These are phyloP conservation scores for Septoria petroselini DNA, from an alignment of 2,329 filamentous ascomycete species.

Conservation along the genomic window DNA sequence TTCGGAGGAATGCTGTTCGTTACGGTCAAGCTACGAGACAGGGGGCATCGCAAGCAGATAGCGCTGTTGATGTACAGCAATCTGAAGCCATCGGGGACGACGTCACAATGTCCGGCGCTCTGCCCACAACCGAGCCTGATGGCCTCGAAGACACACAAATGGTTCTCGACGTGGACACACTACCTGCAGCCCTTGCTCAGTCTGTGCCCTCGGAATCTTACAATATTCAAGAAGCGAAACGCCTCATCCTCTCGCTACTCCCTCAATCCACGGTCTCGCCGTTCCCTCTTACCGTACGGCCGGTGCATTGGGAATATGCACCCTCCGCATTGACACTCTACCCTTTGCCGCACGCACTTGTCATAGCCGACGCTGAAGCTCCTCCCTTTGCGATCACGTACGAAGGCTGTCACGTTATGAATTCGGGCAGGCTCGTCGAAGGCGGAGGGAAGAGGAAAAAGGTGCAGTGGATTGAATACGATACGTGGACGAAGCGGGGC, in stretches of 20 bases:
- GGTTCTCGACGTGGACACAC: conserved; percentile 18
- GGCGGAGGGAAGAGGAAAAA: conserved; percentile 59
- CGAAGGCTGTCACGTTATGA: conserved; percentile 93
- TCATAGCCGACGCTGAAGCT: conserved; percentile 77
- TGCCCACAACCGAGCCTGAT: conserved; percentile 28
- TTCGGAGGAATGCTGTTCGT: conserved; percentile 72
- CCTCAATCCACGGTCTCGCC: conserved; percentile 88
- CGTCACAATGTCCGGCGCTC: conserved; percentile 32
- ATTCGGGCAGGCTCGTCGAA: conserved; percentile 71
- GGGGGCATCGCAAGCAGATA: conserved; percentile 23
- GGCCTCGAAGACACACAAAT: conserved; percentile 20
- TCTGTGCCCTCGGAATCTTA: conserved; percentile 23
- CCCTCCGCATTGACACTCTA: conserved; percentile 74
- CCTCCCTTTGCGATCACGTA: conserved; percentile 85
- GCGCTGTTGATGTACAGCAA: conserved; percentile 18
- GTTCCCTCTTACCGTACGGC: conserved; percentile 74
- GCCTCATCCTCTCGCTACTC: conserved; percentile 80
- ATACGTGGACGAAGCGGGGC: conserved; percentile 60
- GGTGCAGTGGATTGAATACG: conserved; percentile 85
- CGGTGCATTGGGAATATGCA: conserved; percentile 86
- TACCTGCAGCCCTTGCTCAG: conserved; percentile 9
- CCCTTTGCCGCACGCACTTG: conserved; percentile 78
- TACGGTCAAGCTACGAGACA: conserved; percentile 54
- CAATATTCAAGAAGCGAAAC: conserved; percentile 33
- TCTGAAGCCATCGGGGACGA: conserved; percentile 21